Conservation (phyloP, 306 rosid genomes). For the Lathyrus aphaca region DNA sequence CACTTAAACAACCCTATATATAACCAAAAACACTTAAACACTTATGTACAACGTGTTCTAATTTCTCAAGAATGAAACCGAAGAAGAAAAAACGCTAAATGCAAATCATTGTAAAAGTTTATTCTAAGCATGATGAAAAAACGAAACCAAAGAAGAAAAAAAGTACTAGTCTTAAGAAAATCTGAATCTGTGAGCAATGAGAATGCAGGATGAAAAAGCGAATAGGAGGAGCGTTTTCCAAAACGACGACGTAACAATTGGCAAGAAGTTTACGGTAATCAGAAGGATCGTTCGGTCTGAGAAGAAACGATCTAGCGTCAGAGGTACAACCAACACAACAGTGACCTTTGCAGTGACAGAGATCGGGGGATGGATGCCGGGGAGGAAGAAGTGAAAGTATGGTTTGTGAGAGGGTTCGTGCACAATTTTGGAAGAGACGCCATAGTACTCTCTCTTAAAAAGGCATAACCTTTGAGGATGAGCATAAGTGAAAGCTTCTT, state of each 20-base stretch:
- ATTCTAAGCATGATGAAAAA: too few species aligned
- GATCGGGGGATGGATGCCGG: slow-evolving; percentile 36
- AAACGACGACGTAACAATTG: slow-evolving; percentile 56
- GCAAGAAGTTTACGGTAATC: slow-evolving; percentile 56
- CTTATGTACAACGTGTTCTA: too few species aligned
- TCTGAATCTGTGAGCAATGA: slow-evolving; percentile 59
- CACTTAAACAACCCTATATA: too few species aligned
- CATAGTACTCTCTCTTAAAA: too few species aligned
- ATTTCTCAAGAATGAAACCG: too few species aligned
- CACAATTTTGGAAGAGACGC: slow-evolving; percentile 59
- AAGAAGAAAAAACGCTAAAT: too few species aligned
- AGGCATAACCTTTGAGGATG: too few species aligned
- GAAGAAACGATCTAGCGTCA: slow-evolving; percentile 47
- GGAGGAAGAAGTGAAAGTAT: slow-evolving; percentile 57
- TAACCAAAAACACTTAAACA: too few species aligned
- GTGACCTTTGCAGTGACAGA: slow-evolving; percentile 52
- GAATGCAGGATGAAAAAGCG: slow-evolving; percentile 39
- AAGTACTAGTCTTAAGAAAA: slow-evolving; percentile 17
- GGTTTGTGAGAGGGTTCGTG: slow-evolving; percentile 52
- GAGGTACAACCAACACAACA: slow-evolving; percentile 54
- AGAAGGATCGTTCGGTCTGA: slow-evolving; percentile 58
- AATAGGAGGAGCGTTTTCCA: slow-evolving; percentile 44
- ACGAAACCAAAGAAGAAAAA: not conserved
- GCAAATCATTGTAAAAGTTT: too few species aligned
- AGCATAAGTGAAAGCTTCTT: too few species aligned